A percentile compares a stretch with the other conserved stretches of the same genome.
Conservation (phyloP, 805 yeast genomes). For the Grigorovia humatica region DNA sequence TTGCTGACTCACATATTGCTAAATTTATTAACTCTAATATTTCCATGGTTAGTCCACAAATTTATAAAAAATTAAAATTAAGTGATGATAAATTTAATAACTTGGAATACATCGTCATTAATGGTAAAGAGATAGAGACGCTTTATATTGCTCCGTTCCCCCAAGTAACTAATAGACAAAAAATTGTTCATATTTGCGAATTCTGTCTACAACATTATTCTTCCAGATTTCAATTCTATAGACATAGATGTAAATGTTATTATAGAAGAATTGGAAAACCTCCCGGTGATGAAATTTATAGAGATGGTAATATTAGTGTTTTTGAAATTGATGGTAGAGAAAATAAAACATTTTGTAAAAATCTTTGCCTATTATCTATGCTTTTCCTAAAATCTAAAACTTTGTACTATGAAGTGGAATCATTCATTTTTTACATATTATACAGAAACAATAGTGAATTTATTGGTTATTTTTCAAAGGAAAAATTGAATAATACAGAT, state of each 20-base stretch:
- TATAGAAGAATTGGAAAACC: slow-evolving; percentile 39
- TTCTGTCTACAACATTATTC: slow-evolving; percentile 72
- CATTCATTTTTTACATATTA: slow-evolving; percentile 79
- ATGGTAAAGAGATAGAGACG: slow-evolving; percentile 67
- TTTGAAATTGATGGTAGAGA: slow-evolving; percentile 93
- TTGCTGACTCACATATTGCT: slow-evolving; percentile 32
- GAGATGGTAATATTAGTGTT: slow-evolving; percentile 54
- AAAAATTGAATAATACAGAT: slow-evolving; percentile 57
- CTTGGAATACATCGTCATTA: slow-evolving; percentile 57
- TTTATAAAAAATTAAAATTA: slow-evolving; percentile 3
- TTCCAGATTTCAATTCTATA: slow-evolving; percentile 50
- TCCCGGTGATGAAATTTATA: slow-evolving; percentile 86
- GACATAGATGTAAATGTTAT: slow-evolving; percentile 72
- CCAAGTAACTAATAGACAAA: slow-evolving; percentile 59
- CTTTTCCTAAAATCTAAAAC: slow-evolving; percentile 85
- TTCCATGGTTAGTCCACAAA: slow-evolving; percentile 19
- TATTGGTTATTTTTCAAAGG: slow-evolving; percentile 92
- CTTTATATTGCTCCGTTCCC: slow-evolving; percentile 96
- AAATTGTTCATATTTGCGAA: slow-evolving; percentile 67
- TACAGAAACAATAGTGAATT: slow-evolving; percentile 48
- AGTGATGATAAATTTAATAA: slow-evolving; percentile 24
- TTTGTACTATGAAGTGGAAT: slow-evolving; percentile 89
- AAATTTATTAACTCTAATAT: slow-evolving; percentile 30
- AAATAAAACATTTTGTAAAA: slow-evolving; percentile 74
- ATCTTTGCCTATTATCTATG: slow-evolving; percentile 81